Percentiles rank a stretch among this genome's conserved stretches.
These are phyloP conservation scores for Pulveroboletus sp. DNA, from an alignment of 768 basidiomycete species.

Conservation along the genomic window DNA sequence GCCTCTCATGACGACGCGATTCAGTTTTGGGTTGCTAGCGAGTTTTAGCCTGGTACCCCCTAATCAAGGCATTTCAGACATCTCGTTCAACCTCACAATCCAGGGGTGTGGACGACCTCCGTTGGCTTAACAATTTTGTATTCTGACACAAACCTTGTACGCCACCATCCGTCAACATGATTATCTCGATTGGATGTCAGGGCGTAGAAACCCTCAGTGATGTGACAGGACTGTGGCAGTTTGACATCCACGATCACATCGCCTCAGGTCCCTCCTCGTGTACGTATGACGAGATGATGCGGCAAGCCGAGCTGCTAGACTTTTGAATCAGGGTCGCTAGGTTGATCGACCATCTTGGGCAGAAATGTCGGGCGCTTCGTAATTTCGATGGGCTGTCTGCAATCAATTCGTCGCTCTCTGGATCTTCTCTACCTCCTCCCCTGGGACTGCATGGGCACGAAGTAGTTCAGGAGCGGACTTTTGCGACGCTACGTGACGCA, in stretches of 20 bases:
- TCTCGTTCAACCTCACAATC: conserved; percentile 30
- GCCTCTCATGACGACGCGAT: conserved; percentile 1
- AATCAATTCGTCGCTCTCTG: conserved; percentile 58
- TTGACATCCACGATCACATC: conserved; percentile 58
- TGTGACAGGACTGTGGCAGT: conserved; percentile 42
- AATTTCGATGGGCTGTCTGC: conserved; percentile 69
- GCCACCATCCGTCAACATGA: conserved; percentile 65
- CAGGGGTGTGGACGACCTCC: conserved; percentile 58
- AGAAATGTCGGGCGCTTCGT: conserved; percentile 63
- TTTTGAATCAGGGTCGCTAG: conserved; percentile 79
- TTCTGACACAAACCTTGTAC: conserved; percentile 73
- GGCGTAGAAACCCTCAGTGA: conserved; percentile 28
- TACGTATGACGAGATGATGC: conserved; percentile 41
- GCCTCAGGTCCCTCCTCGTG: conserved; percentile 63
- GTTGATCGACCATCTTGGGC: conserved; percentile 37
- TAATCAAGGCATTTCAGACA: background rate
- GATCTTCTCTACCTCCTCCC: conserved; percentile 35
- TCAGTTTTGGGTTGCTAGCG: conserved; percentile 21
- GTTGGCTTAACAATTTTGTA: conserved; percentile 70
- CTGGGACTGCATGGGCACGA: conserved; percentile 55
- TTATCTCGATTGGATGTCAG: conserved; percentile 60
- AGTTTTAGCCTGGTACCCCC: background rate
- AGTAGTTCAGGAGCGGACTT: conserved; percentile 36
- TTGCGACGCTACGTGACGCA: conserved; percentile 48
- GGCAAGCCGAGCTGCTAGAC: conserved; percentile 56